These are phyloP conservation scores for Nyssa sinensis DNA, from an alignment of 148 eudicot genomes.

Conservation along the genomic window DNA sequence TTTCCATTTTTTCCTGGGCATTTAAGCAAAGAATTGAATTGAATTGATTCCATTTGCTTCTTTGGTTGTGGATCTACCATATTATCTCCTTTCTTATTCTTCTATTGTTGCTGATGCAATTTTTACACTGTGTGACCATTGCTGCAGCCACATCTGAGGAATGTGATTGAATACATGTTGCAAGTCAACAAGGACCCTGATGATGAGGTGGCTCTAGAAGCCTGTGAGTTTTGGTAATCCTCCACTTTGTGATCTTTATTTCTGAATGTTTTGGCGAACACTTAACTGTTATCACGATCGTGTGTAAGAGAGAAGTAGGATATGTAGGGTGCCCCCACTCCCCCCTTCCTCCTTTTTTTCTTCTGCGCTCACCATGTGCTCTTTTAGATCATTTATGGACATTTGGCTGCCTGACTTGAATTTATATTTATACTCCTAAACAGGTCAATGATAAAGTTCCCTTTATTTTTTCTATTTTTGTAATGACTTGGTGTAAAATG, in stretches of 20 bases:
- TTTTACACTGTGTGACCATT: not conserved
- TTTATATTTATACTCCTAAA: not conserved
- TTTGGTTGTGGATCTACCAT: not conserved
- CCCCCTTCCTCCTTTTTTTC: not conserved
- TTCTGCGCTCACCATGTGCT: too few relatives aligned
- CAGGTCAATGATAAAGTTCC: not conserved
- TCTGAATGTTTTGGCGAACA: not conserved
- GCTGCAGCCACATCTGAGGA: conserved; percentile 84
- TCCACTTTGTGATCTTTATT: not conserved
- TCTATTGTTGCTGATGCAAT: conserved; percentile 3
- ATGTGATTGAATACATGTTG: conserved; percentile 84
- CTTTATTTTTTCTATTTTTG: too few relatives aligned
- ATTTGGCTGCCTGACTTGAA: too few relatives aligned
- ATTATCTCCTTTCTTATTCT: not conserved
- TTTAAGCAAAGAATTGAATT: not conserved
- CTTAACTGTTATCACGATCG: not conserved
- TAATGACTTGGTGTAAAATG: too few relatives aligned
- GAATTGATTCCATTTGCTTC: not conserved
- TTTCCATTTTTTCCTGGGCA: not conserved
- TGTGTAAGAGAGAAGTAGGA: not conserved
- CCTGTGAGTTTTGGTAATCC: conserved; percentile 95
- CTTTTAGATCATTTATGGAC: not conserved
- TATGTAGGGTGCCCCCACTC: not conserved
- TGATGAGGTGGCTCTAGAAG: conserved; percentile 97
- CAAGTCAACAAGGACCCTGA: conserved; percentile 90